Percentiles rank a stretch among this genome's conserved stretches.
Evolutionary conservation across 305 asterid genomes (phyloP).

Genomic region (Plantago rigida): DNA sequence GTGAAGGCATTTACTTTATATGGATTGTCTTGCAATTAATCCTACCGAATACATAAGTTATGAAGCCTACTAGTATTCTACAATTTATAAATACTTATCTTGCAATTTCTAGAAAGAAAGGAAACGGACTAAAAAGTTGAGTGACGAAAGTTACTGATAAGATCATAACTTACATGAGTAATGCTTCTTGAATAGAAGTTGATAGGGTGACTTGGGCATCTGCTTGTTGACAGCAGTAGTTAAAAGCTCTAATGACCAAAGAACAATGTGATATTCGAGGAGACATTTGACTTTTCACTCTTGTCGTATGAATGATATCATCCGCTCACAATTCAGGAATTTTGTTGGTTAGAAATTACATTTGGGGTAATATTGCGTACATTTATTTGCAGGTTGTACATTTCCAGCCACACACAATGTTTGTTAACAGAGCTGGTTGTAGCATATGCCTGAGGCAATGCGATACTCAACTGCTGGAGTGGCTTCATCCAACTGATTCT

Average conservation of each 20-base stretch:
- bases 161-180: no score
- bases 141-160: no score
- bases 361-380: conserved; percentile 19
- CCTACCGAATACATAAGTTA: no score
- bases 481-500: conserved; percentile 82
- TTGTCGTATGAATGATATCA: conserved; percentile 18
- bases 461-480: conserved; percentile 59
- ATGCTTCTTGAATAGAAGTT: no score
- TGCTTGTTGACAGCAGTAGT: neutral
- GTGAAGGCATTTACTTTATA: no score
- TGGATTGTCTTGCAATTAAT: no score
- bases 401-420: conserved; percentile 86
- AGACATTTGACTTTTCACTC: conserved; percentile 9
- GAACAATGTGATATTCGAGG: conserved; percentile 12
- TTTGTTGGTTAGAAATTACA: neutral
- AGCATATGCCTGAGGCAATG: conserved; percentile 70
- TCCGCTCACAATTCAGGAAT: conserved; percentile 3
- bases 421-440: conserved; percentile 71
- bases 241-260: conserved; percentile 4
- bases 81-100: no score
- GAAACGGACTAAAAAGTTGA: no score
- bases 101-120: no score
- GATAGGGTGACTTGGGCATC: neutral
- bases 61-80: no score
- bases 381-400: conserved; percentile 68